Evolutionary conservation across 805 yeast genomes (phyloP).

Genomic region (Diddensiella santjacobensis): DNA sequence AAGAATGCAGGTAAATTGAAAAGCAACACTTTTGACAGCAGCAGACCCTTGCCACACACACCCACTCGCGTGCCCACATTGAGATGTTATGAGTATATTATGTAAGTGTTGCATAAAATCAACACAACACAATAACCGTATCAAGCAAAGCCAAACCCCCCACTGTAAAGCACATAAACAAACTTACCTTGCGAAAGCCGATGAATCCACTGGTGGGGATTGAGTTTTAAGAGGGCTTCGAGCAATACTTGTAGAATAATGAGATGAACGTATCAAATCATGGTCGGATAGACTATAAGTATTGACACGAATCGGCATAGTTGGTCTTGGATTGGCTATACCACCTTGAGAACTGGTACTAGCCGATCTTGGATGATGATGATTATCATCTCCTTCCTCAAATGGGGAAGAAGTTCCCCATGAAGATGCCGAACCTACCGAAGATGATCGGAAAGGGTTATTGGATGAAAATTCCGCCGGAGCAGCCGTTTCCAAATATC

Average conservation of each 20-base stretch:
- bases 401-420: slow-evolving; percentile 20
- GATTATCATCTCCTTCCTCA: slow-evolving; percentile 17
- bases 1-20: background rate
- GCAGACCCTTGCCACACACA: too few species aligned
- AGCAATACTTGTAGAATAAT: background rate
- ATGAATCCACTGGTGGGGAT: background rate
- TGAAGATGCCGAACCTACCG: slow-evolving; percentile 17
- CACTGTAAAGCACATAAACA: too few species aligned
- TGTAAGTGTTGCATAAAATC: too few species aligned
- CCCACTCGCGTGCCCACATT: too few species aligned
- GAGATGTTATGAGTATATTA: too few species aligned
- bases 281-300: slow-evolving; percentile 6
- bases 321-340: background rate
- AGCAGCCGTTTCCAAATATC: slow-evolving; percentile 8
- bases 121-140: too few species aligned
- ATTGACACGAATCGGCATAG: background rate
- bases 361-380: background rate
- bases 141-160: too few species aligned
- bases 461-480: slow-evolving; percentile 22
- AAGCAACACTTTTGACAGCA: too few species aligned
- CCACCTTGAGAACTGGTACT: background rate
- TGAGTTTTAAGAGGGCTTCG: background rate
- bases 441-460: slow-evolving; percentile 24
- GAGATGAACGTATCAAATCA: background rate
- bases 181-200: slow-evolving; percentile 3